Conservation (phyloP, 768 basidiomycete species). For the Kwoniella mangroviensis region DNA sequence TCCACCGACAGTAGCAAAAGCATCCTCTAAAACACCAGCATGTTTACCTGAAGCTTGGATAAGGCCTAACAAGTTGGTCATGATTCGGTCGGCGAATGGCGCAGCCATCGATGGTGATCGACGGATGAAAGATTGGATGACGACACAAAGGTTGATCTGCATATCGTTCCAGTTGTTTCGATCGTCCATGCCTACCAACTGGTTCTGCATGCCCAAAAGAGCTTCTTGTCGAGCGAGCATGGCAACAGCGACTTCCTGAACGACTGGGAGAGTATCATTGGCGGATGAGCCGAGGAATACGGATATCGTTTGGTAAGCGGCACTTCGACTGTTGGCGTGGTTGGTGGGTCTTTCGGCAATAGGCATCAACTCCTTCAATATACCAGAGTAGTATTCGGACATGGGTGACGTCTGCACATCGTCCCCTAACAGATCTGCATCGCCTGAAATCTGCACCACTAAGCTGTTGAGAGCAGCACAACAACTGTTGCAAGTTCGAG, state of each 20-base stretch:
- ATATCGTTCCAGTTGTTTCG: constrained; percentile 99
- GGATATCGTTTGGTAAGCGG: constrained; percentile 94
- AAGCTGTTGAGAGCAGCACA: constrained; percentile 97
- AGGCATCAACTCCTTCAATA: constrained; percentile 79
- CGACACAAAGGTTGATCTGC: constrained; percentile 83
- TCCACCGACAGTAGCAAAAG: constrained; percentile 90
- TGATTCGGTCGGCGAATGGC: constrained; percentile 89
- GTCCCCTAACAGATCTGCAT: constrained; percentile 69
- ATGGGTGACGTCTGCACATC: constrained; percentile 68
- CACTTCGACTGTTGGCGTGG: constrained; percentile 89
- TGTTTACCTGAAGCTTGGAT: constrained; percentile 88
- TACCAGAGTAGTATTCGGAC: constrained; percentile 84
- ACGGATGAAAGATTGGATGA: constrained; percentile 76
- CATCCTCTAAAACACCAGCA: constrained; percentile 93
- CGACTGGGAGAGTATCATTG: constrained; percentile 74
- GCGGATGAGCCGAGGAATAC: constrained; percentile 82
- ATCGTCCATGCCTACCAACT: constrained; percentile 92
- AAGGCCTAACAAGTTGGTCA: constrained; percentile 85
- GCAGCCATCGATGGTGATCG: constrained; percentile 80
- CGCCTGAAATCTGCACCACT: constrained; percentile 78
- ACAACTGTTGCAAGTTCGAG: constrained; percentile 87
- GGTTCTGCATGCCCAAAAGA: constrained; percentile 80
- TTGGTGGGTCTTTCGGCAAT: constrained; percentile 87
- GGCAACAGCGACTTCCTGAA: constrained; percentile 78
- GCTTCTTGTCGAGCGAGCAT: constrained; percentile 91